A percentile compares a stretch with the other conserved stretches of the same genome.
Evolutionary conservation across 371 early-diverging fungal species (phyloP).

Genomic region (Mortierella polycephala): DNA sequence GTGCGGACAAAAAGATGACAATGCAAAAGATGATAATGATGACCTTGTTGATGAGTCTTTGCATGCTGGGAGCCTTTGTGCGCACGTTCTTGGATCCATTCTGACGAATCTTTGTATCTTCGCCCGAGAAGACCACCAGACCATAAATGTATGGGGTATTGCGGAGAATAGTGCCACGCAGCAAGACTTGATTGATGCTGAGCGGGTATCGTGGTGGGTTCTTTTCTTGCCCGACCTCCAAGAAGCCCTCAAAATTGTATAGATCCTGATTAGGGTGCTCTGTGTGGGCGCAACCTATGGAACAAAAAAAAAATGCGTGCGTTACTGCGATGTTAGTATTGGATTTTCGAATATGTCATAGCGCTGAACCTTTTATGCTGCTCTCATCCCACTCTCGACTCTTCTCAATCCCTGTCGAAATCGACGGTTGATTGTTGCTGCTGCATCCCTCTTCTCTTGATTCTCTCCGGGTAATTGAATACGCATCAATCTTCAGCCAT

Average conservation of each 20-base stretch:
- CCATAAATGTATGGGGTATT: constrained; percentile 83
- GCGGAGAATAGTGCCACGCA: constrained; percentile 82
- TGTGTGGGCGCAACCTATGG: constrained; percentile 57
- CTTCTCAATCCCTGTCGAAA: too few relatives aligned
- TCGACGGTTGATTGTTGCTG: not conserved
- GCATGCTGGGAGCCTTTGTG: constrained; percentile 75
- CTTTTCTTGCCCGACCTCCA: constrained; percentile 56
- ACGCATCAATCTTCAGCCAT: not conserved
- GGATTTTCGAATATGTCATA: not conserved
- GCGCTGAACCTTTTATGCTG: too few relatives aligned
- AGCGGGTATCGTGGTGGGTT: constrained; percentile 46
- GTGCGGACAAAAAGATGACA: constrained; percentile 61
- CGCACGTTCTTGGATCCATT: constrained; percentile 76
- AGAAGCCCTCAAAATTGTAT: constrained; percentile 73
- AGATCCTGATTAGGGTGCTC: constrained; percentile 72
- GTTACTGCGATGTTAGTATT: not conserved
- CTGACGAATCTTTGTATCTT: constrained; percentile 82
- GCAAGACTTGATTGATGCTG: constrained; percentile 61
- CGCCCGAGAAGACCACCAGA: constrained; percentile 84
- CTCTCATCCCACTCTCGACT: not conserved
- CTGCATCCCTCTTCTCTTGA: not conserved
- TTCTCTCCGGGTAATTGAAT: constrained; percentile 11
- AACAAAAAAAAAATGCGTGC: not conserved
- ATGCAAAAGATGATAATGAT: constrained; percentile 72
- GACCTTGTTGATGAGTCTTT: constrained; percentile 71